Percentiles rank a stretch among this genome's conserved stretches.
phyloP scores from a whole-genome alignment of 345 rosid species.

The Gossypium thurberi region DNA sequence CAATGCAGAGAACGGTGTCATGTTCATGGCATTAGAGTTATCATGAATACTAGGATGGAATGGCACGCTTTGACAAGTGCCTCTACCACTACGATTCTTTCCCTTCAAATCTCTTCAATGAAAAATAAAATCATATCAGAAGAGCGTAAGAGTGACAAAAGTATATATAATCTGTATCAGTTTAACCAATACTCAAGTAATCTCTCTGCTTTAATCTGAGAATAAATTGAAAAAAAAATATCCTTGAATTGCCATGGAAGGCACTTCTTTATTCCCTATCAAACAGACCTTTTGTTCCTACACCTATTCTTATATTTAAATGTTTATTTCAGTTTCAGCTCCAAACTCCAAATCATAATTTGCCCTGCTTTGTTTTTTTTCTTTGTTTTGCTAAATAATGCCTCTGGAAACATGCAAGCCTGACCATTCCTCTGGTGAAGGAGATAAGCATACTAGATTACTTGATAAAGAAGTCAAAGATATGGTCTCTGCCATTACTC shows the following conservation, averaged over 20 bases:
- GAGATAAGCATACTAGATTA: conserved; percentile 17
- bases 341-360: not conserved
- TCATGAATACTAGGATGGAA: not conserved
- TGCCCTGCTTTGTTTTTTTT: not conserved
- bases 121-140: not conserved
- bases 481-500: conserved; percentile 47
- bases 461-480: conserved; percentile 33
- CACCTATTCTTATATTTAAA: not conserved
- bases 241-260: conserved; percentile 36
- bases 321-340: not conserved
- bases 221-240: conserved; percentile 8
- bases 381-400: conserved; percentile 19
- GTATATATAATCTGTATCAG: not conserved
- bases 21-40: not conserved
- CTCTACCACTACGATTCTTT: not conserved
- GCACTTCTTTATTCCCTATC: conserved; percentile 30
- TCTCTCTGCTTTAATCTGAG: conserved; percentile 6
- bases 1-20: not conserved
- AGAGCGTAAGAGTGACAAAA: conserved; percentile 7
- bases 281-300: not conserved
- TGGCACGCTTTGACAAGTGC: not conserved
- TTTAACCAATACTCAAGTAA: conserved; percentile 34
- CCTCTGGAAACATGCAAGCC: conserved; percentile 27
- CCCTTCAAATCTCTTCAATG: conserved; percentile 7
- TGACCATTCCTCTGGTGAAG: conserved; percentile 16